These are phyloP conservation scores for Pseudonitzschia delicatissima DNA, from an alignment of 108 stramenopile genomes.

Conservation along the genomic window DNA sequence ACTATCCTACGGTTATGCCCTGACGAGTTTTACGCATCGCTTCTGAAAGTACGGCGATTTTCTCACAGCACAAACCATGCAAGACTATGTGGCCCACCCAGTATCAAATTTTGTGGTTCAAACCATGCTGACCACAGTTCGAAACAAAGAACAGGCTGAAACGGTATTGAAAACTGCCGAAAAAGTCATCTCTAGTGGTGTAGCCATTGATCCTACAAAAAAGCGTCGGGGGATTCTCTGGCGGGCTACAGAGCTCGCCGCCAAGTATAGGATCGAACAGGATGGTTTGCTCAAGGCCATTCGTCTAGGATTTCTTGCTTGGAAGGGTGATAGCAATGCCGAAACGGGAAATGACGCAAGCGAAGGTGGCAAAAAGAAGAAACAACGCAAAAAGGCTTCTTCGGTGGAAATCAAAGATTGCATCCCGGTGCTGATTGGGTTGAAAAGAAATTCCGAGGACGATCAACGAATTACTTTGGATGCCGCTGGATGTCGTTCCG, in stretches of 20 bases:
- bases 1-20: conserved; percentile 57
- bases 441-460: conserved; percentile 31
- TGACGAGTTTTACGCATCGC: conserved; percentile 52
- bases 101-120: conserved; percentile 87
- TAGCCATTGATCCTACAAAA: conserved; percentile 41
- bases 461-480: conserved; percentile 53
- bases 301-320: conserved; percentile 52
- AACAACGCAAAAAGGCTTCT: conserved; percentile 51
- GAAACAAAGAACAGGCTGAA: conserved; percentile 58
- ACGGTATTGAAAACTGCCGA: conserved; percentile 52
- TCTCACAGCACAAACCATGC: conserved; percentile 43
- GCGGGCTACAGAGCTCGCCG: conserved; percentile 74
- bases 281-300: conserved; percentile 59
- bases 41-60: conserved; percentile 60
- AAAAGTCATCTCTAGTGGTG: conserved; percentile 58
- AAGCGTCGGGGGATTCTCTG: conserved; percentile 67
- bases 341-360: conserved; percentile 11
- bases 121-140: conserved; percentile 52
- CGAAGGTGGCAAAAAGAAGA: conserved; percentile 47
- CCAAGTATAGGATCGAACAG: conserved; percentile 62
- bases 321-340: conserved; percentile 6
- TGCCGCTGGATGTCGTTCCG: conserved; percentile 58
- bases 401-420: conserved; percentile 53
- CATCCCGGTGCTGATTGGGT: conserved; percentile 48
- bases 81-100: conserved; percentile 71